Evolutionary conservation across 2,329 filamentous ascomycete species (phyloP).

Genomic region (Cordyceps militaris): DNA sequence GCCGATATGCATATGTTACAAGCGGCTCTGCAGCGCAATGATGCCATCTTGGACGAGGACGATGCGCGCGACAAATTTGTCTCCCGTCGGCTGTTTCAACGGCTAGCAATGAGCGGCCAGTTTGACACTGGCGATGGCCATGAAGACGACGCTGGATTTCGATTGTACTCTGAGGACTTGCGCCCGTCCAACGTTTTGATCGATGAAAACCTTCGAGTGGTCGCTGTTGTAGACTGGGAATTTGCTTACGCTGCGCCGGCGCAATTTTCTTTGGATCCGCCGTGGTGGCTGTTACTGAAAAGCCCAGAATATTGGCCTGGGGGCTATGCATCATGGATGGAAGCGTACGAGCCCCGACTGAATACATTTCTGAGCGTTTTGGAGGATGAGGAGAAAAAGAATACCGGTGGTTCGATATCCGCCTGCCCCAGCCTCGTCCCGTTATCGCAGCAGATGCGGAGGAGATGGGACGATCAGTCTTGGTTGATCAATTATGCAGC

Average conservation of each 20-base stretch:
- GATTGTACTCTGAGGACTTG: slow-evolving; percentile 24
- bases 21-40: slow-evolving; percentile 31
- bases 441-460: slow-evolving; percentile 26
- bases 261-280: slow-evolving; percentile 29
- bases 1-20: slow-evolving; percentile 32
- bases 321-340: slow-evolving; percentile 25
- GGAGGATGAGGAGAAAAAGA: slow-evolving; percentile 24
- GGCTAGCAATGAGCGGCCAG: slow-evolving; percentile 18
- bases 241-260: slow-evolving; percentile 25
- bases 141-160: slow-evolving; percentile 11
- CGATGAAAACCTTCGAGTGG: slow-evolving; percentile 21
- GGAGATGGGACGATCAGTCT: slow-evolving; percentile 28
- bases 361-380: slow-evolving; percentile 29
- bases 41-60: slow-evolving; percentile 25
- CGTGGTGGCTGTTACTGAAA: slow-evolving; percentile 33
- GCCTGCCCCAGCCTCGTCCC: background rate
- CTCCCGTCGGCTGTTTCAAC: slow-evolving; percentile 27
- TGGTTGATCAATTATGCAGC: slow-evolving; percentile 29
- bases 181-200: slow-evolving; percentile 27
- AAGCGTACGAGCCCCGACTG: slow-evolving; percentile 25
- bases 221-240: slow-evolving; percentile 36
- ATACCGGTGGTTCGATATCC: background rate
- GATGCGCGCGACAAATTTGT: slow-evolving; percentile 27
- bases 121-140: slow-evolving; percentile 3
- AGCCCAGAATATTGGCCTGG: slow-evolving; percentile 25